A percentile compares a stretch with the other conserved stretches of the same genome.
Evolutionary conservation across 2,329 filamentous ascomycete species (phyloP).

Genomic region (Phaeoacremonium minimum): DNA sequence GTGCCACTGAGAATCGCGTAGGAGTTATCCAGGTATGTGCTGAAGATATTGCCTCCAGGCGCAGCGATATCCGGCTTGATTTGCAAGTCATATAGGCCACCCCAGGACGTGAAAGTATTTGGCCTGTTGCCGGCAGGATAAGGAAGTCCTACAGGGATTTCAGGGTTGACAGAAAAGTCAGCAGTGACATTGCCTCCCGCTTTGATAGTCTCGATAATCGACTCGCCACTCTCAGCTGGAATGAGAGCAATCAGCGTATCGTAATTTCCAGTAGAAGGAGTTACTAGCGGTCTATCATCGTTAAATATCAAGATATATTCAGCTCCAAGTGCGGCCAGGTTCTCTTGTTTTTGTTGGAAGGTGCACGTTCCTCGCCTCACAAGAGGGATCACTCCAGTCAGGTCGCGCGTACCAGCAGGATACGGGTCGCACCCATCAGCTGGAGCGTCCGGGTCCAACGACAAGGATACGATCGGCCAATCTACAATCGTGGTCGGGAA

Average conservation of each 20-base stretch:
- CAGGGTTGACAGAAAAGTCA: constrained; percentile 12
- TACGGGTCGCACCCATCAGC: constrained; percentile 33
- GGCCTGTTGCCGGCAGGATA: constrained; percentile 25
- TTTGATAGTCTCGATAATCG: constrained; percentile 21
- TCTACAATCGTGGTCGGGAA: constrained; percentile 11
- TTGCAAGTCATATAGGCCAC: constrained; percentile 34
- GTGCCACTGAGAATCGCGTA: constrained; percentile 39
- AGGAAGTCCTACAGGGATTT: background rate
- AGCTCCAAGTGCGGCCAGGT: constrained; percentile 21
- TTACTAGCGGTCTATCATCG: constrained; percentile 15
- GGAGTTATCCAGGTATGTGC: constrained; percentile 31
- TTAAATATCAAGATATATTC: constrained; percentile 26
- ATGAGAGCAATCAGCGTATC: constrained; percentile 14
- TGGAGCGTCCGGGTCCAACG: constrained; percentile 11
- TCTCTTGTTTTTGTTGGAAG: constrained; percentile 18
- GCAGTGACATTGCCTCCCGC: constrained; percentile 24
- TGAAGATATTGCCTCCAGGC: constrained; percentile 38
- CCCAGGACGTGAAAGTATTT: constrained; percentile 35
- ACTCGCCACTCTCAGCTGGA: constrained; percentile 19
- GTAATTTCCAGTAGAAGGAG: constrained; percentile 8
- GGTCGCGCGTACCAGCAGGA: constrained; percentile 28
- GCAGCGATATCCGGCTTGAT: constrained; percentile 38
- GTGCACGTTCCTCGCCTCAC: constrained; percentile 27
- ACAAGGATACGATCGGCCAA: constrained; percentile 17
- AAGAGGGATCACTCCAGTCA: constrained; percentile 34